Evolutionary conservation across 2,329 filamentous ascomycete species (phyloP), one percentile per base, ranked within the genome.

Genomic region (Botryotinia narcissicola): DNA sequence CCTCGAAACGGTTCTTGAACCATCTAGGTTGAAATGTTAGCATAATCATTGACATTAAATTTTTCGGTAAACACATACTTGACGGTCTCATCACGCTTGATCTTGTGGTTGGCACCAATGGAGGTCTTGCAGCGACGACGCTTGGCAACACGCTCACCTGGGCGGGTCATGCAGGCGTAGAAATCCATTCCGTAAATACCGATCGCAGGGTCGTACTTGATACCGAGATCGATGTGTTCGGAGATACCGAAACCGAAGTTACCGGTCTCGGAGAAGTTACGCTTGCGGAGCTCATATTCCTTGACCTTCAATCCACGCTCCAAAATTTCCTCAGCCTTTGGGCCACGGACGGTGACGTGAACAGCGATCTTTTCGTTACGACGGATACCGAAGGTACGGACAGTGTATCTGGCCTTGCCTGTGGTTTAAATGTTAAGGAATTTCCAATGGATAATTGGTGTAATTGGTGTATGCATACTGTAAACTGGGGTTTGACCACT

Each of bases 121-220:
- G 86, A 89, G 88, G 90, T 88, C 91, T 97, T 93, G 87, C 88
- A 91, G 83, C 95, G 94, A 85, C 95, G 92, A 84, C 96, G 94
- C 89, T 94, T 95, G 85, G 93, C 92, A 84, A 99, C 94, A 85
- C 96, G 95, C 91, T 97, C 95, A 88, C 96, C 96, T 82, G 95
- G 96, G 83, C 96, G 95, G 89, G 94, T 97, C 96, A 99, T 99
- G 94, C 95, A 98, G 93, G 92, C 95, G 93, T 98, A 99, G 89
- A 99, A 99, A 89, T 99, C 96, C 96, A 99, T 99, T 85, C 96
- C 95, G 90, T 97, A 98, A 86, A 98, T 98, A 91, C 95, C 95
- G 82, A 98, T 98, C 78, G 90, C 92, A 79, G 95, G 95, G 88
- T 98, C 95, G 89, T 98, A 98, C 92, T 99, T 99, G 93, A 99